Conservation (phyloP, 2,329 filamentous ascomycete species). For the Zymoseptoria tritici region DNA sequence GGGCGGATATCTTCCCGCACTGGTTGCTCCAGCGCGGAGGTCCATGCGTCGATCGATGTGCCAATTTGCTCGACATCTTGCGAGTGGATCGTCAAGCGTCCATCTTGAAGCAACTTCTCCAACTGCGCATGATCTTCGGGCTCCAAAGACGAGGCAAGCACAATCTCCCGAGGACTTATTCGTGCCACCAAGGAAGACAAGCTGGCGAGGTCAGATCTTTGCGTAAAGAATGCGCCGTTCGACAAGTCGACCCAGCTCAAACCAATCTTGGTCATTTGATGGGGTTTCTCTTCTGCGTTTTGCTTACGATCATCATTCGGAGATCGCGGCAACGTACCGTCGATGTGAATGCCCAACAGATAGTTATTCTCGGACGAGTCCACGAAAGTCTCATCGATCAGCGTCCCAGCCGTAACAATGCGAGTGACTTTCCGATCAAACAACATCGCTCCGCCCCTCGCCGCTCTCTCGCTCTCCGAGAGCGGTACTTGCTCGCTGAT, state of each 20-base stretch:
- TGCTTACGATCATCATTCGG: slow-evolving; percentile 13
- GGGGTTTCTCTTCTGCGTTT: slow-evolving; percentile 29
- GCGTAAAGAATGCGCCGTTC: slow-evolving; percentile 88
- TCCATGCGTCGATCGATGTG: slow-evolving; percentile 57
- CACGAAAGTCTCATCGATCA: slow-evolving; percentile 97
- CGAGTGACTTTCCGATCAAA: slow-evolving; percentile 80
- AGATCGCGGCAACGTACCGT: slow-evolving; percentile 19
- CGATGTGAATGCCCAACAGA: slow-evolving; percentile 68
- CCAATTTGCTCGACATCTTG: slow-evolving; percentile 44
- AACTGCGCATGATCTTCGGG: slow-evolving; percentile 33
- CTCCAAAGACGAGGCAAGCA: slow-evolving; percentile 56
- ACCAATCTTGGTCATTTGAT: slow-evolving; percentile 48
- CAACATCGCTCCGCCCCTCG: slow-evolving; percentile 68
- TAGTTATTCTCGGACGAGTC: slow-evolving; percentile 92
- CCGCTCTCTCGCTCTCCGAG: slow-evolving; percentile 48
- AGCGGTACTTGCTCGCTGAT: slow-evolving; percentile 82
- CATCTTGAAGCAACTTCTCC: slow-evolving; percentile 26
- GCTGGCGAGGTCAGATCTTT: slow-evolving; percentile 61
- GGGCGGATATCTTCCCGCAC: slow-evolving; percentile 48
- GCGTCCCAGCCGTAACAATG: slow-evolving; percentile 85
- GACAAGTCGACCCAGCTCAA: slow-evolving; percentile 93
- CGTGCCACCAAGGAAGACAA: slow-evolving; percentile 76
- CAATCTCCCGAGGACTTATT: slow-evolving; percentile 75
- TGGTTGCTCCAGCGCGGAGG: slow-evolving; percentile 66
- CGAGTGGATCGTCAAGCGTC: slow-evolving; percentile 66